Evolutionary conservation across 139 green algal genomes (phyloP).

Genomic region (Medakamo hakoo): DNA sequence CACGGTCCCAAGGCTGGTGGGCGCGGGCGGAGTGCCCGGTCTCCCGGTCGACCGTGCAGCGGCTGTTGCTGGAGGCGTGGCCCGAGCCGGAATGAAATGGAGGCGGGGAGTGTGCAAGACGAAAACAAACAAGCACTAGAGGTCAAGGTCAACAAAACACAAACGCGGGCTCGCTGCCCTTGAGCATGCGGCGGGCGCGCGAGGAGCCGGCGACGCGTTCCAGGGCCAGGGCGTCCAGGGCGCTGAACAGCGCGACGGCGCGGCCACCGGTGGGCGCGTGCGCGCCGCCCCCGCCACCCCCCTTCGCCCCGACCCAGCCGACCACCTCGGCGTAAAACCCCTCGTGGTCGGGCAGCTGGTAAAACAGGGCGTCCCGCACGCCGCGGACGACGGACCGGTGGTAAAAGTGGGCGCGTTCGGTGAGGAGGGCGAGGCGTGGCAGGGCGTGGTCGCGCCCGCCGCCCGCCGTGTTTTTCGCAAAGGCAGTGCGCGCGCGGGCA

Average conservation of each 20-base stretch:
- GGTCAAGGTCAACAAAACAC: constrained; percentile 39
- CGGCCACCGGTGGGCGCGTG: constrained; percentile 5
- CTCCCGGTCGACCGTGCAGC: not conserved
- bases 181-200: constrained; percentile 47
- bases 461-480: too few relatives aligned
- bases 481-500: constrained; percentile 44
- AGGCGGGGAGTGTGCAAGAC: too few relatives aligned
- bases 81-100: not conserved
- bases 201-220: constrained; percentile 51
- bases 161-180: constrained; percentile 24
- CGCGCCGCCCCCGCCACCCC: constrained; percentile 3
- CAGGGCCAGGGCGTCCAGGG: constrained; percentile 47
- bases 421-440: constrained; percentile 76
- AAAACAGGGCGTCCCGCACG: constrained; percentile 73
- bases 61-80: not conserved
- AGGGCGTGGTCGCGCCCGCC: constrained; percentile 42
- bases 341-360: constrained; percentile 59
- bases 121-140: not conserved
- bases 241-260: constrained; percentile 39
- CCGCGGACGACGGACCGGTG: constrained; percentile 51
- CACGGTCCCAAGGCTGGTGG: not conserved
- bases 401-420: constrained; percentile 93
- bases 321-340: constrained; percentile 70
- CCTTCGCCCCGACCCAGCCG: constrained; percentile 31
- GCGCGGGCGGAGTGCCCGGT: not conserved